Percentiles rank a stretch among this genome's conserved stretches.
Conservation (phyloP, 352 stramenopile species). For the Phytophthora pluvialis region DNA sequence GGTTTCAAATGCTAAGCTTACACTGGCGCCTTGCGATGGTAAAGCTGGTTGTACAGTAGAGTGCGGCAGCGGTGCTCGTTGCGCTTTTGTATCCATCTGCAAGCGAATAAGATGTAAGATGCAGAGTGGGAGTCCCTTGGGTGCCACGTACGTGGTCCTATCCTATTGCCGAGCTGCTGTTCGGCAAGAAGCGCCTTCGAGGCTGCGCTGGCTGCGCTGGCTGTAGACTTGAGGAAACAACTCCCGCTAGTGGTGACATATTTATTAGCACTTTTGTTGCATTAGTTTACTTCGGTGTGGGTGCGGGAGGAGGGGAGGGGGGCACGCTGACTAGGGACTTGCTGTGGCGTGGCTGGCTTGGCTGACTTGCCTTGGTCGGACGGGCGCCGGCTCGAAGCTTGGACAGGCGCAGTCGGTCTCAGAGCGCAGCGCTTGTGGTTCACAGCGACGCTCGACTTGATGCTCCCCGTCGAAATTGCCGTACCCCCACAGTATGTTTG, state of each 20-base stretch:
- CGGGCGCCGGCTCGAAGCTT: not conserved
- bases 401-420: not conserved
- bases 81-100: conserved; percentile 17
- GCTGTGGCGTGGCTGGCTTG: conserved; percentile 24
- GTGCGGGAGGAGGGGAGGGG: not conserved
- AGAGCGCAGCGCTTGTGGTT: not conserved
- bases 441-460: conserved; percentile 1
- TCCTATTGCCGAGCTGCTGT: not conserved
- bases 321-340: not conserved
- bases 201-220: not conserved
- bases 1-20: not conserved
- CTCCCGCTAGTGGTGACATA: not conserved
- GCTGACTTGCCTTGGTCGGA: conserved; percentile 23
- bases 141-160: conserved; percentile 23
- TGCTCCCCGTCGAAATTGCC: conserved; percentile 3
- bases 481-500: conserved; percentile 1
- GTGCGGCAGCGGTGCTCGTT: not conserved
- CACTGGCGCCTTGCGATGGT: not conserved
- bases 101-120: conserved; percentile 36
- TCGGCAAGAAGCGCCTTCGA: not conserved
- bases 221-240: conserved; percentile 1
- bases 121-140: conserved; percentile 17
- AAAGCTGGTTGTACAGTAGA: not conserved
- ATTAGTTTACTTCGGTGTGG: conserved; percentile 33
- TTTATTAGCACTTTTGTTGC: conserved; percentile 29